These are phyloP conservation scores for Macadamia integrifolia DNA, from an alignment of 164 flowering plant genomes.

Conservation along the genomic window DNA sequence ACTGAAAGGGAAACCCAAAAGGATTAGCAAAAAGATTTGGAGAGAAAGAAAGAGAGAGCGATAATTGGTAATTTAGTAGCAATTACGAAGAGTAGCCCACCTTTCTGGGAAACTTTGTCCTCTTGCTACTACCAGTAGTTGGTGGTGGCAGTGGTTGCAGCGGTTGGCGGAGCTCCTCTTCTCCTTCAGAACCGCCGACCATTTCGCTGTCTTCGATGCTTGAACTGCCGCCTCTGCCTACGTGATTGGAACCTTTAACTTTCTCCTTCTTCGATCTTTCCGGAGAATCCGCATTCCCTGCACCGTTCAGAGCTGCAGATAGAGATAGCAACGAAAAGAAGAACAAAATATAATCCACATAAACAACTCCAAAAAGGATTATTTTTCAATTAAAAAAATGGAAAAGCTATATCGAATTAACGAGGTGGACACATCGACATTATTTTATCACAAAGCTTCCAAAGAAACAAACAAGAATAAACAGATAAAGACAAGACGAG, in stretches of 20 bases:
- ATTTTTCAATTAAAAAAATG: neutral
- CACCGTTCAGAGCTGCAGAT: constrained; percentile 18
- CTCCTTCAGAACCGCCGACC: constrained; percentile 39
- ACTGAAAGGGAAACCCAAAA: constrained; percentile 27
- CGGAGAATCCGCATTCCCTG: constrained; percentile 12
- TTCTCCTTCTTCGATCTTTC: constrained; percentile 37
- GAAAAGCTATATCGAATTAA: constrained; percentile 2
- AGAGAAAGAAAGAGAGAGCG: neutral
- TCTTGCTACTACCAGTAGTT: constrained; percentile 19
- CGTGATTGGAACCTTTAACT: constrained; percentile 21
- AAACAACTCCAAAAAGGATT: neutral
- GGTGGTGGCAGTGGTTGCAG: neutral
- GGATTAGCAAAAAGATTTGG: neutral
- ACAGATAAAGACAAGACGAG: constrained; percentile 25
- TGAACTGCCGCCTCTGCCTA: constrained; percentile 16
- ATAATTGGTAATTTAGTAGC: too few relatives aligned
- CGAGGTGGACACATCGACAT: constrained; percentile 18
- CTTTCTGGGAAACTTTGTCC: constrained; percentile 41
- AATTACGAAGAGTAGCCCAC: constrained; percentile 16
- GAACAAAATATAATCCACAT: neutral
- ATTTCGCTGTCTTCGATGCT: constrained; percentile 31
- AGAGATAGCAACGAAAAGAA: neutral
- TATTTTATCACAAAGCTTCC: constrained; percentile 18
- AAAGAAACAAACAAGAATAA: constrained; percentile 9
- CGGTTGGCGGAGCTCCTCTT: constrained; percentile 22